Base-by-base conservation (phyloP, 352 stramenopile species). In the Phytophthora quininea region DNA sequence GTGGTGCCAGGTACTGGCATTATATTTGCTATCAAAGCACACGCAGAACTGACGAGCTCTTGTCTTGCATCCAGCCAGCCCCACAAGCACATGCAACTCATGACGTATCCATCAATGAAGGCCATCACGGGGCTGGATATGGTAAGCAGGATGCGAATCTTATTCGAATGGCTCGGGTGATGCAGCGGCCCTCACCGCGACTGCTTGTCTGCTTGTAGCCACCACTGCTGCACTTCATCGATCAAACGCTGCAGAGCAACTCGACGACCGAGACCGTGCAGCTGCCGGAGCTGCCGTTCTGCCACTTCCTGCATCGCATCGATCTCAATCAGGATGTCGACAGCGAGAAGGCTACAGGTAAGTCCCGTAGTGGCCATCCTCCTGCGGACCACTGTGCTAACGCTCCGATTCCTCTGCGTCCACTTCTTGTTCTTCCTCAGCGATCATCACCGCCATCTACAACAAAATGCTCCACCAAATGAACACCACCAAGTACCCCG, bases 31-130 rank as follows among this genome's bases (percentile, higher is more conserved):
- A 24, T 24, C 10, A 12, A 24, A 53, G 12, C 10, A 58, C 40
- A 10, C 45, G 8, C 27, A 40, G 35, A 40, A 57, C 38, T 67
- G 29, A 71, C 54, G 9, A 14, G 4, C 29, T 51, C 70, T 5
- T 67, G 27, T 4, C 42, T 12, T 54, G 15, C 14, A 0, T 19
- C 4, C 58, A 94, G 85, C 55, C 87, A 95, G 67, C 85, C 87
- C n/a, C 84, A 92, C 71, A 95, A 95, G 58, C 87, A 95, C 76
- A 92, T 95, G 84, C 87, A 95, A 67, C 81, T 93, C 50, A 95
- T 92, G 59, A 91, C 87, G 62, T 92, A 91, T 68, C 68, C 80
- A 49, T 93, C 83, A 30, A 79, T 93, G 53, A 80, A 86, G 70
- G 58, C 45, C 29, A 88, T 88, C 62, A 90, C 79, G 5, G 75